Conservation (phyloP, 2,329 filamentous ascomycete species). For the Alternaria hordeiaustralica region DNA sequence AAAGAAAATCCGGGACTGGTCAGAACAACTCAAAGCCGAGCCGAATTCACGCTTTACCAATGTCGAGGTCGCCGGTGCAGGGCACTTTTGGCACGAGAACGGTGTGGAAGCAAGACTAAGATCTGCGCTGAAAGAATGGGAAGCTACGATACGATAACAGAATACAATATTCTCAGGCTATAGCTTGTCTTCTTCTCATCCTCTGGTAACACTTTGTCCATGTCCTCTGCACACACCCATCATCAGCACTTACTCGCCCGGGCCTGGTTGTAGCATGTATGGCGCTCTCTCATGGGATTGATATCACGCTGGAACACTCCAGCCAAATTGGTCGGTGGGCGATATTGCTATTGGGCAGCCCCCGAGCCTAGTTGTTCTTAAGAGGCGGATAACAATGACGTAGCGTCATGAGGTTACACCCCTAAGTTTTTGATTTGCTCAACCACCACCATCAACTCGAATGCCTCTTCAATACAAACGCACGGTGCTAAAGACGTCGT, state of each 20-base stretch:
- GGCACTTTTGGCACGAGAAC: conserved; percentile 59
- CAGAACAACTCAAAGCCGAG: conserved; percentile 56
- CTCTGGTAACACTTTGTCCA: not conserved
- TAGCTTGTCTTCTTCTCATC: not conserved
- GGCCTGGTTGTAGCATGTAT: not conserved
- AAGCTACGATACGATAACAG: conserved; percentile 39
- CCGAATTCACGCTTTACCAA: conserved; percentile 45
- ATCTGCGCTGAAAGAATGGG: conserved; percentile 51
- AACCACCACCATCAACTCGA: not conserved
- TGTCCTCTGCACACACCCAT: not conserved
- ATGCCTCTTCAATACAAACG: not conserved
- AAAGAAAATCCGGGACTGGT: conserved; percentile 72
- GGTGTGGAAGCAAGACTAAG: conserved; percentile 51
- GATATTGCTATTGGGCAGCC: not conserved
- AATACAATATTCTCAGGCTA: not conserved
- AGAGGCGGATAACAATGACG: not conserved
- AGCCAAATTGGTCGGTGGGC: too few species aligned
- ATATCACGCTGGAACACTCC: not conserved
- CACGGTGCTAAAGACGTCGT: not conserved
- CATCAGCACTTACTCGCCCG: not conserved
- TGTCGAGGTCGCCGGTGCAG: conserved; percentile 56
- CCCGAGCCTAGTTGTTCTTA: not conserved
- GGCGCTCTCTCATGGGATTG: not conserved
- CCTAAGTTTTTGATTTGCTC: not conserved
- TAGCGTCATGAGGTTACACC: not conserved